Base-by-base conservation (phyloP, 805 yeast genomes). In the Lipomyces anomalus region DNA sequence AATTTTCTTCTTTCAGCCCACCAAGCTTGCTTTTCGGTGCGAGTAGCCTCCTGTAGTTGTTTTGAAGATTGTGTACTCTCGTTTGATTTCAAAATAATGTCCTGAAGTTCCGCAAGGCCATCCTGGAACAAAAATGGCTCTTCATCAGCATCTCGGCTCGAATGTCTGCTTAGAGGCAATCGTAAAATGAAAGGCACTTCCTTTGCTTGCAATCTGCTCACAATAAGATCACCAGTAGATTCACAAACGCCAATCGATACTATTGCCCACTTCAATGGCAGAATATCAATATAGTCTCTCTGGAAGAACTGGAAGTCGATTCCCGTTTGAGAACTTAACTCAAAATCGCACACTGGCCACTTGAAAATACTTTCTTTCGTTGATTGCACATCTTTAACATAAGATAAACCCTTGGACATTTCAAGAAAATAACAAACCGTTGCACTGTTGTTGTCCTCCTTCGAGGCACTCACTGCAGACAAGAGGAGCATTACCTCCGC, bases 1-100 rank as follows among this genome's bases (percentile, higher is more conserved):
- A 88, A 66, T 0, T 62, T 64, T 44, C 75, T 76, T 40, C 97
- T 67, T 23, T 67, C 66, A 34, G 71, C 70, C 95, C 97, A 92
- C 96, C 97, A 90, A 5, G 66, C 52, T 38, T 71, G 73, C 82
- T 35, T 78, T 81, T 37, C 73, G 0, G 90, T 81, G 22, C 40
- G 45, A 4, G 39, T 47, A 6, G 43, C 46, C 18, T 43, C 26
- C 22, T 17, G 43, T 6, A 49, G 17, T 16, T 35, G 43, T 4
- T 34, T 28, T 5, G 55, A 48, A 2, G 50, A 44, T 21, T 49
- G 49, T 6, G 53, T 43, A 0, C 86, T 75, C 3, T 61, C 55
- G 52, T 84, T 79, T 60, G 90, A 87, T 42, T 71, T 70, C 0
- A 61, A 52, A 20, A 88, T 80, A 4, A 89, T 80, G 0, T 58